phyloP scores from a whole-genome alignment of 768 basidiomycete genomes.

The Lanmaoa rubissima region DNA sequence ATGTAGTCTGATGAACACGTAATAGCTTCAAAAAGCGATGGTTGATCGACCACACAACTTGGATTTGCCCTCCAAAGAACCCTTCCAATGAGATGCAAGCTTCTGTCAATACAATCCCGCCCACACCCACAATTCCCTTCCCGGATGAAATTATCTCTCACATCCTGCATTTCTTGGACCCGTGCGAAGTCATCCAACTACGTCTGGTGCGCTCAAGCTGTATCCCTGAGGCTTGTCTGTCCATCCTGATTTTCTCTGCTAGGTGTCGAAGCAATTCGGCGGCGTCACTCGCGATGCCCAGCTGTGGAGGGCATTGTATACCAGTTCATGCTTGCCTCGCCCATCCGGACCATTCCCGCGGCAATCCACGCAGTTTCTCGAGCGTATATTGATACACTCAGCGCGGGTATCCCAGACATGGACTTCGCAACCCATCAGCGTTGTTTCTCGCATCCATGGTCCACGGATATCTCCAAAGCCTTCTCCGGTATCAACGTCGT shows the following conservation, averaged over 20 bases:
- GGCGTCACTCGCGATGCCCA: conserved; percentile 15
- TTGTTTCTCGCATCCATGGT: conserved; percentile 12
- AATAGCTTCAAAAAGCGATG: no score
- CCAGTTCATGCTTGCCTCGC: conserved; percentile 15
- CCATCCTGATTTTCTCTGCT: background rate
- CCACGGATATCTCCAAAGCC: conserved; percentile 14
- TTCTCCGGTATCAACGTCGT: conserved; percentile 16
- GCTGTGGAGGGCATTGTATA: conserved; percentile 19
- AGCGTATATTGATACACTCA: conserved; percentile 17
- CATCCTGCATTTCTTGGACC: conserved; percentile 15
- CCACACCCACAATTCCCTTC: background rate
- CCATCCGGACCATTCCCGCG: conserved; percentile 24
- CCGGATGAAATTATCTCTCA: conserved; percentile 21
- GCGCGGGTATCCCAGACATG: conserved; percentile 20
- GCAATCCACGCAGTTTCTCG: conserved; percentile 21
- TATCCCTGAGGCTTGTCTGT: background rate
- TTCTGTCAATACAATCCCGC: background rate
- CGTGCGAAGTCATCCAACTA: conserved; percentile 14
- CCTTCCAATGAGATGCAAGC: conserved; percentile 7
- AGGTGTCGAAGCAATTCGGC: conserved; percentile 22
- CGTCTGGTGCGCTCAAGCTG: conserved; percentile 13
- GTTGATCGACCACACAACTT: background rate
- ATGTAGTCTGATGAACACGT: no score
- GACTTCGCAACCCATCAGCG: conserved; percentile 13
- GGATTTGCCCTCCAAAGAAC: background rate